phyloP scores from a whole-genome alignment of 2,329 filamentous ascomycete genomes.

The Cucurbitaria berberidis region DNA sequence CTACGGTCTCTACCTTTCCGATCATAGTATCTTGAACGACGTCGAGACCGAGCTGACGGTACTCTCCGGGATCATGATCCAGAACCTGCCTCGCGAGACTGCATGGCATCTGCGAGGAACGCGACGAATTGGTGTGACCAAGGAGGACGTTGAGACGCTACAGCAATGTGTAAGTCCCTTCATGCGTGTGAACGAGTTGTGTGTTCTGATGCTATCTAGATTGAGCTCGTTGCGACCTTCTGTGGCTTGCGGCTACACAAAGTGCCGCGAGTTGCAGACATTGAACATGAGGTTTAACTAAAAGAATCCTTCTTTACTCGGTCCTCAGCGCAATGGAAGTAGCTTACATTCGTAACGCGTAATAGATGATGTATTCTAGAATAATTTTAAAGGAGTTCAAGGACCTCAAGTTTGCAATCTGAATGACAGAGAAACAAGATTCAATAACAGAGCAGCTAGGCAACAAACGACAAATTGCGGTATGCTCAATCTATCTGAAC shows the following conservation, averaged over 20 bases:
- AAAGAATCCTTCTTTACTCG: neutral
- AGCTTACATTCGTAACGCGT: neutral
- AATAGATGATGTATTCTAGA: neutral
- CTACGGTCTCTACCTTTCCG: constrained; percentile 64
- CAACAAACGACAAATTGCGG: neutral
- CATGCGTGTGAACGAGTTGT: too few relatives aligned
- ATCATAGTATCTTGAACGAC: constrained; percentile 61
- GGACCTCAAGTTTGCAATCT: neutral
- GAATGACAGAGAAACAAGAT: neutral
- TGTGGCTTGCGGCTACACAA: constrained; percentile 33
- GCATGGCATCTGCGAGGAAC: constrained; percentile 63
- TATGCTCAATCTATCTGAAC: neutral
- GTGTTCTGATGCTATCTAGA: constrained; percentile 23
- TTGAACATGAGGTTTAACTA: constrained; percentile 40
- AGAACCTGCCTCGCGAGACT: constrained; percentile 61
- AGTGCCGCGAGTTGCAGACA: constrained; percentile 40
- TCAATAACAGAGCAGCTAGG: neutral
- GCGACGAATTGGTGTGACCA: constrained; percentile 56
- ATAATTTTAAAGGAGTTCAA: neutral
- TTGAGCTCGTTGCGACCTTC: constrained; percentile 40
- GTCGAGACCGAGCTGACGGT: constrained; percentile 63
- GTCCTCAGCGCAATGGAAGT: neutral
- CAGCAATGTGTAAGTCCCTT: constrained; percentile 48
- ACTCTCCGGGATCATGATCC: constrained; percentile 63
- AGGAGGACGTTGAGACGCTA: constrained; percentile 52